Evolutionary conservation across 208 protist genomes (phyloP).

Genomic region (Wallacemonas sp.): DNA sequence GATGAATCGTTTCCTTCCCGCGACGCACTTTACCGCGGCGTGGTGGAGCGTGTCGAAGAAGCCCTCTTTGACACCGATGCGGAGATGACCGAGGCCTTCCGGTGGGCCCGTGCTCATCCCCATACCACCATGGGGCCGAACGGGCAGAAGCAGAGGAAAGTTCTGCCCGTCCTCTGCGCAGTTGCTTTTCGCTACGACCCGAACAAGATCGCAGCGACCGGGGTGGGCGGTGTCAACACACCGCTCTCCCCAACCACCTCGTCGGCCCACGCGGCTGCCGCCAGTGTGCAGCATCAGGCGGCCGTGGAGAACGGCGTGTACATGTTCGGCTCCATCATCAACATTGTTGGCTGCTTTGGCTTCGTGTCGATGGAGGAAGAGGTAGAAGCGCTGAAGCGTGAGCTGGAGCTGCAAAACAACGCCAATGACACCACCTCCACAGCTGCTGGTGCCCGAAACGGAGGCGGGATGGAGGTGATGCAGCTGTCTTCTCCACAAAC

Average conservation of each 20-base stretch:
- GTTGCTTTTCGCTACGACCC: conserved; percentile 74
- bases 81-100: conserved; percentile 75
- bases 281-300: conserved; percentile 23
- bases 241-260: not conserved
- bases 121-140: conserved; percentile 31
- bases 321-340: conserved; percentile 62
- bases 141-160: conserved; percentile 32
- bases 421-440: not conserved
- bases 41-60: conserved; percentile 80
- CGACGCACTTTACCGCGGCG: conserved; percentile 71
- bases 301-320: conserved; percentile 60
- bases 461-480: not conserved
- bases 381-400: conserved; percentile 29
- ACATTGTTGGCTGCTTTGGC: conserved; percentile 86
- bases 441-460: not conserved
- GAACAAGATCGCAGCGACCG: conserved; percentile 18
- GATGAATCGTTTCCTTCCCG: conserved; percentile 68
- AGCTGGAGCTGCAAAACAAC: conserved; percentile 24
- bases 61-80: conserved; percentile 81
- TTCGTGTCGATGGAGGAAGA: conserved; percentile 82
- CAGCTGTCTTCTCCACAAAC: not conserved
- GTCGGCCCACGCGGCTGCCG: not conserved
- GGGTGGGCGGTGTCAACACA: not conserved
- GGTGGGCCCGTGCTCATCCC: conserved; percentile 30
- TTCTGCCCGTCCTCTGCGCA: conserved; percentile 82